These are phyloP conservation scores for Crithidia fasciculata DNA, from an alignment of 208 protist genomes.

Conservation along the genomic window DNA sequence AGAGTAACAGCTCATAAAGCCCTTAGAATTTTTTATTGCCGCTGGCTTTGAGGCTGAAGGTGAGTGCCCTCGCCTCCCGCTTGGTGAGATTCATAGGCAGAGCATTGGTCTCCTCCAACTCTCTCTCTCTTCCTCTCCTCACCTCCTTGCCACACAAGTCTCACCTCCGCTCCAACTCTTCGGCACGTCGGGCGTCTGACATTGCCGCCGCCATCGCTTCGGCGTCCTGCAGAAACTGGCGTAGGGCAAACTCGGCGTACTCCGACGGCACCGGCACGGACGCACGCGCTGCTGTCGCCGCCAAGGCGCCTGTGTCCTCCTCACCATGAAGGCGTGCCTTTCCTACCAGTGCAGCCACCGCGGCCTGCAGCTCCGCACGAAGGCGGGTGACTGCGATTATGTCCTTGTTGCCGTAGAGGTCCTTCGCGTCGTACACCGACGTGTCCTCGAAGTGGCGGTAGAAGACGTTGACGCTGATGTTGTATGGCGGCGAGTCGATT, in stretches of 20 bases:
- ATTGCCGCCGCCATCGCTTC: constrained; percentile 56
- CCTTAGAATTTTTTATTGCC: too few relatives aligned
- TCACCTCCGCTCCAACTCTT: background rate
- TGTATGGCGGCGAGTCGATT: constrained; percentile 33
- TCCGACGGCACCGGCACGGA: constrained; percentile 31
- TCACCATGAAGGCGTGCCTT: constrained; percentile 2
- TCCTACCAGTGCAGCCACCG: constrained; percentile 33
- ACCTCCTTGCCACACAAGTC: too few relatives aligned
- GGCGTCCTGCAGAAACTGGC: constrained; percentile 83
- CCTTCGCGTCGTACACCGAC: constrained; percentile 77
- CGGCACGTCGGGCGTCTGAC: background rate
- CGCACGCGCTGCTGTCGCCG: background rate
- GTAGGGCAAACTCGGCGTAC: constrained; percentile 84
- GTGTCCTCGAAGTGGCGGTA: constrained; percentile 73
- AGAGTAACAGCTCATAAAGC: too few relatives aligned
- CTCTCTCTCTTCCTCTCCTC: too few relatives aligned
- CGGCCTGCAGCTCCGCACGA: constrained; percentile 42
- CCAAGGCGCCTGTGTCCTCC: background rate
- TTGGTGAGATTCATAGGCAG: too few relatives aligned
- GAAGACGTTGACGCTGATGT: constrained; percentile 90
- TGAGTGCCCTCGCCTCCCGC: too few relatives aligned
- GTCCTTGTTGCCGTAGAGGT: constrained; percentile 93
- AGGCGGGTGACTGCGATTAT: constrained; percentile 58
- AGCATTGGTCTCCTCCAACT: too few relatives aligned
- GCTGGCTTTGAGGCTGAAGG: too few relatives aligned